Conservation (phyloP, 1,284 basidiomycete genomes). For the Neolentinus lepideus region DNA sequence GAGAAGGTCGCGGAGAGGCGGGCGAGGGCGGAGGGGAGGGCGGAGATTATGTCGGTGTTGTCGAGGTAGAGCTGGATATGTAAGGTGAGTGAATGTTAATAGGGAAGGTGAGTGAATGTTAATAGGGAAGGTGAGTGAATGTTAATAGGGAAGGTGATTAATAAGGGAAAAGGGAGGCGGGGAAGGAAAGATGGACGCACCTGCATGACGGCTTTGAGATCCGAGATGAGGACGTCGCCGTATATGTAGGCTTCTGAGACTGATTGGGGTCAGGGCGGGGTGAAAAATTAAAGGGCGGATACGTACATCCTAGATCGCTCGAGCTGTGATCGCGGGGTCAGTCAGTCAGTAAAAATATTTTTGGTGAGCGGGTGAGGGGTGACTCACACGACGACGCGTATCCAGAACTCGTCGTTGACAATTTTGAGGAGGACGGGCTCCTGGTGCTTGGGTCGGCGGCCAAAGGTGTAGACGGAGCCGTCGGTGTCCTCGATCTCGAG, state of each 20-base stretch:
- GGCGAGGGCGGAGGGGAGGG: constrained; percentile 58
- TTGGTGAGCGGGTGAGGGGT: no score
- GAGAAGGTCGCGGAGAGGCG: constrained; percentile 64
- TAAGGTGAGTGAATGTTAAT: constrained; percentile 20
- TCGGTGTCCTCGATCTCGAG: constrained; percentile 58
- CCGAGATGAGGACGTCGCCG: constrained; percentile 61
- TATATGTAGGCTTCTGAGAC: constrained; percentile 89
- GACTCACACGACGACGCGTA: constrained; percentile 60
- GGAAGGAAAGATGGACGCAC: constrained; percentile 36
- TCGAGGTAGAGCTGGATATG: constrained; percentile 72
- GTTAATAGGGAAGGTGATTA: no score
- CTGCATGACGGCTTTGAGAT: constrained; percentile 72
- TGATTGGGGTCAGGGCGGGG: constrained; percentile 18
- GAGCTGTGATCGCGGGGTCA: constrained; percentile 29
- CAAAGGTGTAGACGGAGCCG: constrained; percentile 46
- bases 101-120: no score
- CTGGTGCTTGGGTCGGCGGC: constrained; percentile 36
- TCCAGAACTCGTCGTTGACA: constrained; percentile 73
- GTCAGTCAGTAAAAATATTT: constrained; percentile 14
- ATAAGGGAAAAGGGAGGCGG: constrained; percentile 8
- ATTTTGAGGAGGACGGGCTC: constrained; percentile 60
- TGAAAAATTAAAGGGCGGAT: constrained; percentile 7
- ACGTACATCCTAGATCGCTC: constrained; percentile 69
- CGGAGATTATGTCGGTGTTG: constrained; percentile 66
- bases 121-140: no score